A percentile compares a stretch with the other conserved stretches of the same genome.
Evolutionary conservation across 345 rosid genomes (phyloP).

Genomic region (Citrus hindsii): DNA sequence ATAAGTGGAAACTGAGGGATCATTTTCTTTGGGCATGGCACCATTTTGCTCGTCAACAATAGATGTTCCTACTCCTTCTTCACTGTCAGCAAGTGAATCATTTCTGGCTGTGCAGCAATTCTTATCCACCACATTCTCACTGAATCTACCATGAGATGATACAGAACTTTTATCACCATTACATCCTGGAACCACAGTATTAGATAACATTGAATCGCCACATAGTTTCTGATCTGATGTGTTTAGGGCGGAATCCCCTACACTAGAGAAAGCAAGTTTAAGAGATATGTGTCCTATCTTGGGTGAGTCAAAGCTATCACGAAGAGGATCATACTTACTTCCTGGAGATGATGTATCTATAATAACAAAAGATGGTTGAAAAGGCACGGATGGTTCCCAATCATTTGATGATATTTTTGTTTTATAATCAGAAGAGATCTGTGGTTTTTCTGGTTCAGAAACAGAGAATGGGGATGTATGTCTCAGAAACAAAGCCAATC

Average conservation of each 20-base stretch:
- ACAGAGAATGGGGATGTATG: constrained; percentile 33
- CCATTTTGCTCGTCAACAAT: constrained; percentile 41
- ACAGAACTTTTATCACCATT: constrained; percentile 46
- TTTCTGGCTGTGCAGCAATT: constrained; percentile 27
- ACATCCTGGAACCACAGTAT: constrained; percentile 22
- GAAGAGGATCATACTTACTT: constrained; percentile 60
- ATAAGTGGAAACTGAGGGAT: constrained; percentile 35
- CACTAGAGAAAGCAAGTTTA: constrained; percentile 33
- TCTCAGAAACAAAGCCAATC: constrained; percentile 33
- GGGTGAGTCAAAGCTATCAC: constrained; percentile 47
- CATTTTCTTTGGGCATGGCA: constrained; percentile 42
- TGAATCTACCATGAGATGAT: constrained; percentile 34
- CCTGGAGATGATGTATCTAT: constrained; percentile 44
- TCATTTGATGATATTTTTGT: constrained; percentile 48
- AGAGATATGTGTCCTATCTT: constrained; percentile 31
- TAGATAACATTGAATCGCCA: constrained; percentile 29
- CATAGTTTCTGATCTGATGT: constrained; percentile 29
- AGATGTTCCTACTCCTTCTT: constrained; percentile 43
- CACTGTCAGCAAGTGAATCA: constrained; percentile 30
- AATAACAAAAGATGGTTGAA: constrained; percentile 61
- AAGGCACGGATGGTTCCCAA: constrained; percentile 93
- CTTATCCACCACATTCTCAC: constrained; percentile 35
- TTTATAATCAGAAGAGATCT: constrained; percentile 25
- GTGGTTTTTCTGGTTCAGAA: constrained; percentile 33
- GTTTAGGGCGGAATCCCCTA: constrained; percentile 25